phyloP scores from a whole-genome alignment of 2,329 filamentous ascomycete genomes.

The Thelonectria olida region DNA sequence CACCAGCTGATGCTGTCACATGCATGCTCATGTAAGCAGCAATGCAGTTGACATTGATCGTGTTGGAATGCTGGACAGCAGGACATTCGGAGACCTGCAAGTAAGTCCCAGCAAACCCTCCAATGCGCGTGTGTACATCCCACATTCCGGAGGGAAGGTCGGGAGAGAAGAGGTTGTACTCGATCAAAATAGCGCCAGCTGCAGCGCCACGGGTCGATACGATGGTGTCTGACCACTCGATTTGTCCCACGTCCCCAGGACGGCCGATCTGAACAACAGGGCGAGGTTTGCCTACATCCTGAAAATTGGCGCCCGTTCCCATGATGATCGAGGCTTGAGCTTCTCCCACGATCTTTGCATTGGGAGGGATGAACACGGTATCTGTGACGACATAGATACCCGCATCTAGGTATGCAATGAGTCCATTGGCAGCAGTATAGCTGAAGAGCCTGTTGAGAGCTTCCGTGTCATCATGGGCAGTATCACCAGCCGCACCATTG shows the following conservation, averaged over 20 bases:
- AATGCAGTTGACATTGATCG: constrained; percentile 47
- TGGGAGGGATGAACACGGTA: constrained; percentile 60
- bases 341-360: constrained; percentile 68
- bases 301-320: constrained; percentile 65
- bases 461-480: constrained; percentile 76
- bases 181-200: constrained; percentile 74
- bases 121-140: constrained; percentile 82
- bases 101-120: constrained; percentile 75
- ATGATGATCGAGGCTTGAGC: constrained; percentile 62
- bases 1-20: constrained; percentile 49
- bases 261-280: constrained; percentile 74
- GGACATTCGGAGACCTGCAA: constrained; percentile 74
- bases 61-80: constrained; percentile 54
- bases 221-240: constrained; percentile 79
- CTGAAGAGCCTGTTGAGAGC: constrained; percentile 67
- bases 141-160: constrained; percentile 66
- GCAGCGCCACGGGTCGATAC: constrained; percentile 73
- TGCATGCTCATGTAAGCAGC: constrained; percentile 56
- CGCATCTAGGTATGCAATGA: constrained; percentile 68
- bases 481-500: constrained; percentile 66
- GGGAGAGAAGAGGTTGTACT: constrained; percentile 73
- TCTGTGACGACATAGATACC: constrained; percentile 68
- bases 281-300: constrained; percentile 65
- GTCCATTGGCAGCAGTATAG: constrained; percentile 59
- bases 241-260: constrained; percentile 68